Percentiles rank a stretch among this genome's conserved stretches.
These are phyloP conservation scores for Lumnitzera littorea DNA, from an alignment of 345 rosid species.

Conservation along the genomic window DNA sequence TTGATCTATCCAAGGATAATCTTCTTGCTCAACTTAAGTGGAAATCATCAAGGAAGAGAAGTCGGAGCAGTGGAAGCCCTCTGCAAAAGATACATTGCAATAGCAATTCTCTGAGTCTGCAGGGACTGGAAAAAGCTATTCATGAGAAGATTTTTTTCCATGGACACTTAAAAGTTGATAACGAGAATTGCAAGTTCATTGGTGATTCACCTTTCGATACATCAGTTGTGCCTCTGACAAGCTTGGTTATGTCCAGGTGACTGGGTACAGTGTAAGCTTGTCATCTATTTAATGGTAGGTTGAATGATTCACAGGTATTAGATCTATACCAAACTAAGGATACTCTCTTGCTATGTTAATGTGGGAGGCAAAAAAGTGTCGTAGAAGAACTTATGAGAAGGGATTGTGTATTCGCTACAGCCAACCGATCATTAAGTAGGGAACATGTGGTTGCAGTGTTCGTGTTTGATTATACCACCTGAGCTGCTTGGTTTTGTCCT, in stretches of 20 bases:
- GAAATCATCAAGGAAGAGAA: constrained; percentile 57
- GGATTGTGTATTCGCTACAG: too few relatives aligned
- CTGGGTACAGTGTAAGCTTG: too few relatives aligned
- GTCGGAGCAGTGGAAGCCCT: constrained; percentile 24
- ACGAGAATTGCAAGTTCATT: constrained; percentile 56
- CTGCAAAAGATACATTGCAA: constrained; percentile 17
- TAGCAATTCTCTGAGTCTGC: constrained; percentile 3
- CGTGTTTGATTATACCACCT: too few relatives aligned
- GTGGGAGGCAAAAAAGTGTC: too few relatives aligned
- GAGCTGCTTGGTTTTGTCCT: too few relatives aligned
- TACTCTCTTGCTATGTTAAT: too few relatives aligned
- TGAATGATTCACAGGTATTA: too few relatives aligned
- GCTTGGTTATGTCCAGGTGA: constrained; percentile 71
- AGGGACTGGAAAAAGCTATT: constrained; percentile 7
- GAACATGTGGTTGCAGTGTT: too few relatives aligned
- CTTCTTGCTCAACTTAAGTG: constrained; percentile 51
- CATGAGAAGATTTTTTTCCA: constrained; percentile 21
- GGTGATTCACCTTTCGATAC: constrained; percentile 42
- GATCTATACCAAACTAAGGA: too few relatives aligned
- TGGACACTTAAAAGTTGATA: constrained; percentile 35
- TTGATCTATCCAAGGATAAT: constrained; percentile 53
- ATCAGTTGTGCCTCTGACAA: constrained; percentile 42
- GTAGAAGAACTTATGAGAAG: too few relatives aligned
- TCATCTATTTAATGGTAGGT: too few relatives aligned
- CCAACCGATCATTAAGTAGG: too few relatives aligned